Evolutionary conservation across 2,329 filamentous ascomycete genomes (phyloP), one percentile per base, ranked within the genome.

Genomic region (Dactylonectria estremocensis): DNA sequence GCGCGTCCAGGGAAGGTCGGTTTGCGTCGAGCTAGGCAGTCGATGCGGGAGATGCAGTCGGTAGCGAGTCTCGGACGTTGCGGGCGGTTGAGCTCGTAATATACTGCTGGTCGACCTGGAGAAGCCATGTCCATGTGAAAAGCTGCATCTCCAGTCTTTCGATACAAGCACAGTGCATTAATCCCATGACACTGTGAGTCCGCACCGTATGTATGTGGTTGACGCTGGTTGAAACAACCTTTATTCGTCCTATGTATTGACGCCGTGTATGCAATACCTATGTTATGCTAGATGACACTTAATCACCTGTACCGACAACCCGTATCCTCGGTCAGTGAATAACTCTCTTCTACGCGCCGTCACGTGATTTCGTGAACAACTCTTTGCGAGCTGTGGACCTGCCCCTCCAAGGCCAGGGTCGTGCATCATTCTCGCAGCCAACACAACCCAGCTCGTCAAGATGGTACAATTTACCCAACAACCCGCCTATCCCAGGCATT

Each of bases 361-460:
- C 78, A 80, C 73, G 75, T 80, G 78, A 76, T 54, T 50, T 67
- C 77, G 77, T 70, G 77, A 58, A 24, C 18, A 64, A 16, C 53
- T 46, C 33, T 24, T 49, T 33, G 58, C 20, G 49, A 54, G 11
- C 11, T 54, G 35, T 31, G 28, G 43, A 33, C 28, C 57, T 57
- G 37, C 62, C 64, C 66, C 52, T 61, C 55, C 16, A 35, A 18
- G 56, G 45, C 57, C 16, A 20, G 33, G 63, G 63, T 57, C 28
- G 37, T n/a, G 40, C 46, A 40, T 49, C 40, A 16, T 58, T 52
- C 49, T 28, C 52, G 52, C 45, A 28, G 24, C 24, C 24, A 58
- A 22, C 58, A 22, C n/a, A 28, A 53, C 14, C 18, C 18, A 57
- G 35, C 59, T 66, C 54, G 24, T 24, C 57, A 61, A 58, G 18